Base-by-base conservation (phyloP, 257 asterid genomes). In the Przewalskia tangutica region DNA sequence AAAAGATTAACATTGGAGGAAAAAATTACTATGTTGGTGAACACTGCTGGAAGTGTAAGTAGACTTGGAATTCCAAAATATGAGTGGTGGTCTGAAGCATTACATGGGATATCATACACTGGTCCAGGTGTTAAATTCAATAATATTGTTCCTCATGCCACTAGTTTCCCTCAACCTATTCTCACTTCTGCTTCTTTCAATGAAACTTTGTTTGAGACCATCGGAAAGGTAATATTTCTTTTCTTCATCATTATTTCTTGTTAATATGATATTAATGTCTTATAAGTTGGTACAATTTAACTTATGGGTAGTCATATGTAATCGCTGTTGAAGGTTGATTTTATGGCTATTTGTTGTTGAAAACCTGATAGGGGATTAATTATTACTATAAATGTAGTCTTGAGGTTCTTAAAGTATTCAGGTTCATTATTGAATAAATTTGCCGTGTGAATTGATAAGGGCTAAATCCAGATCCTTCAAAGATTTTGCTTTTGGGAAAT, bases 11-110 rank as follows among this genome's bases (percentile, higher is more conserved):
- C 97, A 67, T 77, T 93, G 87, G 83, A 23, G 84, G 97, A 93
- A 90, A 93, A 93, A 80, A 89, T 93, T 17, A 92, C 90, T 75
- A 90, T 92, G 92, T 82, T 92, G 18, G 94, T 89, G 27, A 84
- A 84, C 55, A 77, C 77, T 4, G 87, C 97, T 0, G 82, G 82
- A 58, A 92, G 90, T 0, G 88, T 89, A n/a, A 84, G 86, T 51
- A 34, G 95, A 51, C 91, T 93, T 6, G 97, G 97, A 0, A 89
- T 93, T n/a, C 97, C 97, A 38, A 79, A 75, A 44, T 93, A 93
- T 82, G 91, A 92, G 66, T 93, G 97, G 97, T 93, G 97, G 97
- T 93, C 97, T 7, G 97, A 93, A 86, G 95, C 97, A 11, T 78
- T 93, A 71, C 97, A 93, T 66, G 97, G 97, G 7, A 90, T 93